Conservation (phyloP, 306 rosid genomes). For the Lathyrus tuberosus region DNA sequence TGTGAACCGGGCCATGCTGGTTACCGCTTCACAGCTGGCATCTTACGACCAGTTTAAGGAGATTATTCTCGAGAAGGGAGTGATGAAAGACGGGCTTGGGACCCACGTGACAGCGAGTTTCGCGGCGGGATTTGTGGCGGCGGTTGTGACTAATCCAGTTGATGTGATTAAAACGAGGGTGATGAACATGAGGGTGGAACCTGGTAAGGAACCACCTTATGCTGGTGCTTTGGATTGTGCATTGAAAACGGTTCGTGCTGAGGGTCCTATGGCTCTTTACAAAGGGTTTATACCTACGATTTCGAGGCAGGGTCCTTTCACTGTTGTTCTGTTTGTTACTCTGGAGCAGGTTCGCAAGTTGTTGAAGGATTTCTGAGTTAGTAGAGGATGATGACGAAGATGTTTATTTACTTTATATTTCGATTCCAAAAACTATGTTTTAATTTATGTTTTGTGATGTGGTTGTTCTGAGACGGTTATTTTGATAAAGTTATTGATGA, state of each 20-base stretch:
- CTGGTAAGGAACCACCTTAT: conserved; percentile 62
- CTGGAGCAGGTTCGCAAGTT: conserved; percentile 76
- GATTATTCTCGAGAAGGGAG: conserved; percentile 49
- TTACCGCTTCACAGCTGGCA: conserved; percentile 78
- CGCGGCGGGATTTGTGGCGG: conserved; percentile 78
- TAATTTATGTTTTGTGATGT: background rate
- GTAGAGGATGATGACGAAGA: conserved; percentile 31
- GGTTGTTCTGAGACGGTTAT: background rate
- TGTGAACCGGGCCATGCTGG: conserved; percentile 82
- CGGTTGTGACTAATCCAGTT: conserved; percentile 74
- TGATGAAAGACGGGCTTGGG: conserved; percentile 77
- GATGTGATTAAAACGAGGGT: conserved; percentile 80
- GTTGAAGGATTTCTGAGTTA: conserved; percentile 66
- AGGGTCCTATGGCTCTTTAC: conserved; percentile 73
- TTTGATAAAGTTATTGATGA: background rate
- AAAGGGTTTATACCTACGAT: conserved; percentile 79
- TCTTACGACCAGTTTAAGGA: conserved; percentile 79
- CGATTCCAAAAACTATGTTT: background rate
- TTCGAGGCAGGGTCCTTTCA: conserved; percentile 83
- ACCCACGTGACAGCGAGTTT: conserved; percentile 84
- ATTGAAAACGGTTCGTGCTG: conserved; percentile 66
- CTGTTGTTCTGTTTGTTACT: conserved; percentile 76
- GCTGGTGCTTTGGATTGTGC: conserved; percentile 75
- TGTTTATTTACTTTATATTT: background rate
- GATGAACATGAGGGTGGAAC: conserved; percentile 84